Base-by-base conservation (phyloP, 2,329 filamentous ascomycete species). In the Ophiostoma himal-ulmi region DNA sequence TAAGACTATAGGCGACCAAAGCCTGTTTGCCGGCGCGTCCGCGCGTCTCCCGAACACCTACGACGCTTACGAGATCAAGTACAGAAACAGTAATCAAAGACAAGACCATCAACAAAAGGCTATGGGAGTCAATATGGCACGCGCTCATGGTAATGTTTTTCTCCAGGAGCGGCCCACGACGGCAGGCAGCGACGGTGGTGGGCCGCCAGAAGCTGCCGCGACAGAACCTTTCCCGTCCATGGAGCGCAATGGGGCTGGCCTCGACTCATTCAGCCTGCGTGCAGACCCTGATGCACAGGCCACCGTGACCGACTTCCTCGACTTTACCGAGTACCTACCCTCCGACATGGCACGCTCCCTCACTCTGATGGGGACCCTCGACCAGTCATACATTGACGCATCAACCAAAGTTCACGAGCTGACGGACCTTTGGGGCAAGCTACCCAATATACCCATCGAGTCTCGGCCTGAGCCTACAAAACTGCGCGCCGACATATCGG, bases 221-320 rank as follows among this genome's bases (percentile, higher is more conserved):
- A 44, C 64, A 13, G 60, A 70, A 34, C 37, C 64, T 1, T 72
- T 72, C 22, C 66, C 71, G 37, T 72, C 77, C 22, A 73, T 78
- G 41, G 65, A 67, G 65, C 65, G 65, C 65, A 79, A 77, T 72
- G 79, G 77, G 72, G 81, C 79, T 73, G 74, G 77, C 5, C 79
- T 84, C 70, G 79, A 79, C 70, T 78, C 82, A 1, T 80, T 86
- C 72, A 80, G 81, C 3, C 78, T 84, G 77, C 85, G 85, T 74
- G 82, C 83, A 69, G 88, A 90, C 73, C 88, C 88, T 6, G 88
- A 91, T 80, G 87, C 87, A 36, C 87, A 90, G 75, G 87, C 88
- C 7, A 89, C 88, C n/a, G 85, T 90, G 22, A 89, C 86, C 72
- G 88, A 90, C 78, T 90, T 89, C 76, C 85, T 90, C 77, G 88